Evolutionary conservation across 2,329 filamentous ascomycete genomes (phyloP).

Genomic region (Periconia macrospinosa): DNA sequence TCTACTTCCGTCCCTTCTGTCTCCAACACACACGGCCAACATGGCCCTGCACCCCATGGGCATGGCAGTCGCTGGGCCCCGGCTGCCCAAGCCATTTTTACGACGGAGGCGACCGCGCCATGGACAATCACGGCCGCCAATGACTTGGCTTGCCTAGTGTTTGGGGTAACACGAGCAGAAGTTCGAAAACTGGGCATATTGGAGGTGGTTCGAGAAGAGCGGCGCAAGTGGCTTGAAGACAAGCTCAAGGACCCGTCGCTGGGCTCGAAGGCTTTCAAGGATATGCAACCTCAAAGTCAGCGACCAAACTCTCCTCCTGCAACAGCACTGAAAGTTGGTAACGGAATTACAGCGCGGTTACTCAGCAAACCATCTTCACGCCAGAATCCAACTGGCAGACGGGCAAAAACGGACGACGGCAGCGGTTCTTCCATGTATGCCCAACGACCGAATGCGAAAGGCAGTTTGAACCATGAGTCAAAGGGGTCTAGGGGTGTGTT

Average conservation of each 20-base stretch:
- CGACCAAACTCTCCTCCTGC: conserved; percentile 39
- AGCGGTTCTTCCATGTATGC: conserved; percentile 50
- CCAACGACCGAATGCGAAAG: conserved; percentile 54
- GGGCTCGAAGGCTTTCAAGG: conserved; percentile 45
- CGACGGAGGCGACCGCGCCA: conserved; percentile 84
- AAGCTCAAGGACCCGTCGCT: conserved; percentile 70
- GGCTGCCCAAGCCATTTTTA: conserved; percentile 94
- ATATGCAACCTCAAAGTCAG: conserved; percentile 32
- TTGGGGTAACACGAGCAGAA: conserved; percentile 96
- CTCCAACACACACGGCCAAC: conserved; percentile 32
- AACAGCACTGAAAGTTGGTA: conserved; percentile 65
- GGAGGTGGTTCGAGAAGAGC: conserved; percentile 89
- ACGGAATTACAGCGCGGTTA: conserved; percentile 84
- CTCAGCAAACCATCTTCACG: conserved; percentile 77
- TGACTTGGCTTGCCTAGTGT: conserved; percentile 94
- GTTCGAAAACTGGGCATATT: conserved; percentile 93
- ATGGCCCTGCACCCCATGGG: conserved; percentile 63
- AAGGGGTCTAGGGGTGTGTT: conserved; percentile 85
- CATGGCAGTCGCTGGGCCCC: conserved; percentile 90
- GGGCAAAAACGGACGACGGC: conserved; percentile 68
- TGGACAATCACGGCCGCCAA: conserved; percentile 98
- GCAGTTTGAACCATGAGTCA: conserved; percentile 66
- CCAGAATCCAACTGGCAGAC: conserved; percentile 54
- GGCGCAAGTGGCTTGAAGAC: conserved; percentile 84
- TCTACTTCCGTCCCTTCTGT: conserved; percentile 27